These are phyloP conservation scores for Extremus antarcticus DNA, from an alignment of 495 filamentous ascomycete genomes.

Conservation along the genomic window DNA sequence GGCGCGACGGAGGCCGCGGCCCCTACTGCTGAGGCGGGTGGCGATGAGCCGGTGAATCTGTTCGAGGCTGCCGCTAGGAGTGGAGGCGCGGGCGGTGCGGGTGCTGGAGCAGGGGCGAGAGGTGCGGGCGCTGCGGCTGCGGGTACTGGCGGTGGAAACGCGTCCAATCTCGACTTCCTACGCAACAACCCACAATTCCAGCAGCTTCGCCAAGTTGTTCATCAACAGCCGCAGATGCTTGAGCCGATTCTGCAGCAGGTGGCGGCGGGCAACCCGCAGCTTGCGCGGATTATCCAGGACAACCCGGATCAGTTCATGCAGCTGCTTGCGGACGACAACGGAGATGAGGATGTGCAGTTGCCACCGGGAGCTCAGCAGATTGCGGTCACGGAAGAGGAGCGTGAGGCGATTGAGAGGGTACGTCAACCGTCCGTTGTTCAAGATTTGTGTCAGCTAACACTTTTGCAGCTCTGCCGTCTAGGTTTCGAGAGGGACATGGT, in stretches of 20 bases:
- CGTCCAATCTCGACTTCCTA: constrained; percentile 85
- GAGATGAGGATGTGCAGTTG: constrained; percentile 54
- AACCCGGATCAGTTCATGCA: constrained; percentile 89
- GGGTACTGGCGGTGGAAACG: constrained; percentile 36
- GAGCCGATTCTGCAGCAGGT: constrained; percentile 96
- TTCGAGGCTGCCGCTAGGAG: constrained; percentile 81
- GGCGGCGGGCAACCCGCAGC: constrained; percentile 86
- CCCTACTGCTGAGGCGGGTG: constrained; percentile 31
- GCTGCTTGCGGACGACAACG: constrained; percentile 69
- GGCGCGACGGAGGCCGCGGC: constrained; percentile 3
- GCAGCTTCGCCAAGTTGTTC: constrained; percentile 90
- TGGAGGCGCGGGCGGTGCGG: constrained; percentile 28
- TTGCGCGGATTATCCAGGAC: constrained; percentile 78
- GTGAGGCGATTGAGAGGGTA: constrained; percentile 92
- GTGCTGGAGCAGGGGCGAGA: constrained; percentile 12
- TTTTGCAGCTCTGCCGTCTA: constrained; percentile 66
- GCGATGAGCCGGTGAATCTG: constrained; percentile 72
- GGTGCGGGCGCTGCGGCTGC: constrained; percentile 22
- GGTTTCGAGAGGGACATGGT: constrained; percentile 88
- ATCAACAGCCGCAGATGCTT: constrained; percentile 94
- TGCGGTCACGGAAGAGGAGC: constrained; percentile 85
- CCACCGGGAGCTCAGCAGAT: constrained; percentile 86
- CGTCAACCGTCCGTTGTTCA: constrained; percentile 27
- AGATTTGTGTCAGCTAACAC: constrained; percentile 25
- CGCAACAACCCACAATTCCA: constrained; percentile 95